These are phyloP conservation scores for Phyllosticta citribraziliensis DNA, from an alignment of 2,329 filamentous ascomycete genomes.

Conservation along the genomic window DNA sequence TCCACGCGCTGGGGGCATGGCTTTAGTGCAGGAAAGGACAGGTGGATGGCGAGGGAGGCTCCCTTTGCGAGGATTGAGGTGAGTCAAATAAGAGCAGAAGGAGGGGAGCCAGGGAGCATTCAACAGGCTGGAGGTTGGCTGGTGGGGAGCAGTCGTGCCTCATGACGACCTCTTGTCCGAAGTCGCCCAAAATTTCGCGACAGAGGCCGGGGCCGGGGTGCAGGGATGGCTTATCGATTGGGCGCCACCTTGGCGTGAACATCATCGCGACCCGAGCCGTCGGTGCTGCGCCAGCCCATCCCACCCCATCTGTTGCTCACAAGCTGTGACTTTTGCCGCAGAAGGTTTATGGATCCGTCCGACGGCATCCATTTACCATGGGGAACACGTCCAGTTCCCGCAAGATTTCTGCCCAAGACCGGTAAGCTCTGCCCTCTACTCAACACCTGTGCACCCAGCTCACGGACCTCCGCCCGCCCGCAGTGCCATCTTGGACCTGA, in stretches of 20 bases:
- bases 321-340: background rate
- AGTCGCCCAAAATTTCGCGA: background rate
- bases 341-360: background rate
- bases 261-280: background rate
- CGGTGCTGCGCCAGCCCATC: background rate
- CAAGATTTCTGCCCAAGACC: constrained; percentile 72
- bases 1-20: constrained; percentile 6
- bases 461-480: constrained; percentile 7
- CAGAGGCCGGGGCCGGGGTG: background rate
- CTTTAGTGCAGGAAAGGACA: background rate
- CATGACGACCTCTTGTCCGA: background rate
- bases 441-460: background rate
- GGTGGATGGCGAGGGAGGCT: background rate
- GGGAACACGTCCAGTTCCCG: constrained; percentile 54
- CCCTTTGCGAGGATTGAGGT: background rate
- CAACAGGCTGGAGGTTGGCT: background rate
- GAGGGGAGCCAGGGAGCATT: background rate
- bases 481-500: constrained; percentile 95
- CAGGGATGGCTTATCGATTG: background rate
- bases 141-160: background rate
- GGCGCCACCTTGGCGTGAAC: background rate
- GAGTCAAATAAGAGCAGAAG: background rate
- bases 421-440: constrained; percentile 44
- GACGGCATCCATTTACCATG: constrained; percentile 36
- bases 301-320: background rate